Evolutionary conservation across 352 stramenopile genomes (phyloP), one percentile per base, ranked within the genome.

Genomic region (Phytophthora pinifolia): DNA sequence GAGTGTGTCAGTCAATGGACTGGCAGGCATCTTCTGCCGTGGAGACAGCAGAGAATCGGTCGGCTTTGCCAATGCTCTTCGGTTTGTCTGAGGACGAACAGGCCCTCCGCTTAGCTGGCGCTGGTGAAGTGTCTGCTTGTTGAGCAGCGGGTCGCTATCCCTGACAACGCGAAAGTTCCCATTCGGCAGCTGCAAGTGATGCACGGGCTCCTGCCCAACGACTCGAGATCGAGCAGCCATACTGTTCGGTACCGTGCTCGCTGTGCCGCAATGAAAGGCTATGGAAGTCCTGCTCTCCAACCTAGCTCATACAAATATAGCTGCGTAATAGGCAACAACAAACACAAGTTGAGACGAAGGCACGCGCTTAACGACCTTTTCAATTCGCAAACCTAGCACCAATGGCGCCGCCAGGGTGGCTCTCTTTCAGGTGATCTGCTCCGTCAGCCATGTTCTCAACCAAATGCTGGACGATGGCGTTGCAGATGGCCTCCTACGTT

Each of bases 381-480:
- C 29, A 62, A 51, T 65, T 53, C 12, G 32, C 53, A 57, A 67
- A 58, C 30, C 62, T 62, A 29, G 47, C 57, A 22, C 83, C 84
- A 35, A 94, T 89, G 14, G 78, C 59, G n/a, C 84, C 84, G 3
- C 74, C 82, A 20, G 84, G 84, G 37, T 94, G 84, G 29, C 83
- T 94, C 12, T 60, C 46, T 37, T 55, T 65, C 37, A 94, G 84
- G 6, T 54, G 45, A 2, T 55, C 17, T 9, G 51, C 34, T 1
- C 76, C 56, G 35, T 70, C 60, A 6, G 50, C 54, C 22, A 80
- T 56, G 14, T 39, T 53, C 9, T 72, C 62, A 9, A 91, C 59
- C 27, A 94, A 59, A 6, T 72, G 62, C 62, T 90, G 79, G 9
- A 89, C 62, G 31, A 94, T 70, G 6, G 78, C 81, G 39, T 94